phyloP scores from a whole-genome alignment of 1,284 basidiomycete genomes.

The Cutaneotrichosporon sp. region DNA sequence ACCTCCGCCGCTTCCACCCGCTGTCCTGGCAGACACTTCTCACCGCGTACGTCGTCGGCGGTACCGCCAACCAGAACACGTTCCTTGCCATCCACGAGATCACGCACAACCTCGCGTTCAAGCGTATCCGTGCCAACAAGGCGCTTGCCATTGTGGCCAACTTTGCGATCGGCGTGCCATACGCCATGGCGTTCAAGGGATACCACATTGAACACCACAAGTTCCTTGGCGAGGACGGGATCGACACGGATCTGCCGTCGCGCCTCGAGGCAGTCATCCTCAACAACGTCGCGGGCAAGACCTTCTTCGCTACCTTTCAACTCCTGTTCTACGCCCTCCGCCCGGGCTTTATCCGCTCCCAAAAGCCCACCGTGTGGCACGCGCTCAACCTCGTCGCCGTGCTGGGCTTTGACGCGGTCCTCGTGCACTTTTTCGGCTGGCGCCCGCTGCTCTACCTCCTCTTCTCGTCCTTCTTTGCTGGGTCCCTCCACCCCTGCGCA shows the following conservation, averaged over 20 bases:
- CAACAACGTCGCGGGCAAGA: slow-evolving; percentile 94
- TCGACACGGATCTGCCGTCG: slow-evolving; percentile 88
- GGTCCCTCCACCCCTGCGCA: slow-evolving; percentile 88
- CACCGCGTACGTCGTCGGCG: slow-evolving; percentile 80
- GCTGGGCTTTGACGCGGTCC: slow-evolving; percentile 64
- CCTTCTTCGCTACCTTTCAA: slow-evolving; percentile 99
- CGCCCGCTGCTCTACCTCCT: slow-evolving; percentile 77
- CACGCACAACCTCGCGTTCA: slow-evolving; percentile 94
- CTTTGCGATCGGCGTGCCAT: slow-evolving; percentile 87
- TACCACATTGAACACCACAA: slow-evolving; percentile 95
- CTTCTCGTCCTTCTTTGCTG: slow-evolving; percentile 87
- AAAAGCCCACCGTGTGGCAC: slow-evolving; percentile 79
- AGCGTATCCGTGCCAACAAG: slow-evolving; percentile 76
- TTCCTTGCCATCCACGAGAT: slow-evolving; percentile 98
- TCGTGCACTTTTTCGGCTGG: slow-evolving; percentile 61
- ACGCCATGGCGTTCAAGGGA: slow-evolving; percentile 93
- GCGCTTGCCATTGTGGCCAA: slow-evolving; percentile 84
- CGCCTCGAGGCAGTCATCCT: slow-evolving; percentile 74
- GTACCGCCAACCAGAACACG: slow-evolving; percentile 93
- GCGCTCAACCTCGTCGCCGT: slow-evolving; percentile 67
- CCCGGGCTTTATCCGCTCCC: slow-evolving; percentile 85
- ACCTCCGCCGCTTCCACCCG: slow-evolving; percentile 62
- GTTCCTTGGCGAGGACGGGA: slow-evolving; percentile 82
- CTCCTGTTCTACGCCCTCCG: slow-evolving; percentile 96
- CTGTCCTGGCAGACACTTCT: slow-evolving; percentile 68